Percentiles rank a stretch among this genome's conserved stretches.
Evolutionary conservation across 2,329 filamentous ascomycete species (phyloP).

Genomic region (Dactylellina cionopaga): DNA sequence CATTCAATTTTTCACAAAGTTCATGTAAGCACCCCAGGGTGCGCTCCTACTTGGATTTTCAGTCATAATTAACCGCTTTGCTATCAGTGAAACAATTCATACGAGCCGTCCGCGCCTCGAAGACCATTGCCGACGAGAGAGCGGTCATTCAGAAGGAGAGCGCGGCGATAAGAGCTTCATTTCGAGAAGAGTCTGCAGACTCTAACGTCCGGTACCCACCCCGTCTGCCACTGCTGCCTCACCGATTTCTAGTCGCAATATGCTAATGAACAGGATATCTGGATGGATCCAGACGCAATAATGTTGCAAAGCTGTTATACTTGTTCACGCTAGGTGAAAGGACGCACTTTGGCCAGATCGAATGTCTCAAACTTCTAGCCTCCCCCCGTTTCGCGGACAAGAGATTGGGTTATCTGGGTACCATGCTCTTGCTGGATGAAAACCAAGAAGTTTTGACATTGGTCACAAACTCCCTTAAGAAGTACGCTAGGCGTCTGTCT

Average conservation of each 20-base stretch:
- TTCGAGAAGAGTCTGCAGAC: constrained; percentile 94
- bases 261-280: not conserved
- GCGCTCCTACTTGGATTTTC: not conserved
- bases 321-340: constrained; percentile 97
- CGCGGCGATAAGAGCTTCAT: constrained; percentile 95
- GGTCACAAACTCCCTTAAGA: constrained; percentile 97
- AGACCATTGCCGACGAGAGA: constrained; percentile 98
- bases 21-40: constrained; percentile 19
- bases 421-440: constrained; percentile 94
- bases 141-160: constrained; percentile 99
- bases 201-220: constrained; percentile 79
- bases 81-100: constrained; percentile 96
- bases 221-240: constrained; percentile 21
- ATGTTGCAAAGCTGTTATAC: constrained; percentile 97
- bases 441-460: constrained; percentile 97
- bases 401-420: constrained; percentile 91
- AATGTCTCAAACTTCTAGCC: constrained; percentile 95
- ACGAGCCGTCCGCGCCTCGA: constrained; percentile 96
- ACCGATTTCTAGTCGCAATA: not conserved
- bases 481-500: constrained; percentile 68
- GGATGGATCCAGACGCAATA: constrained; percentile 78
- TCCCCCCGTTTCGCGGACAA: constrained; percentile 98
- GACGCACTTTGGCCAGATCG: constrained; percentile 98
- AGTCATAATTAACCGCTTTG: not conserved
- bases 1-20: constrained; percentile 51